Evolutionary conservation across 768 basidiomycete genomes (phyloP).

Genomic region (Hortiboletus flavorubellus): DNA sequence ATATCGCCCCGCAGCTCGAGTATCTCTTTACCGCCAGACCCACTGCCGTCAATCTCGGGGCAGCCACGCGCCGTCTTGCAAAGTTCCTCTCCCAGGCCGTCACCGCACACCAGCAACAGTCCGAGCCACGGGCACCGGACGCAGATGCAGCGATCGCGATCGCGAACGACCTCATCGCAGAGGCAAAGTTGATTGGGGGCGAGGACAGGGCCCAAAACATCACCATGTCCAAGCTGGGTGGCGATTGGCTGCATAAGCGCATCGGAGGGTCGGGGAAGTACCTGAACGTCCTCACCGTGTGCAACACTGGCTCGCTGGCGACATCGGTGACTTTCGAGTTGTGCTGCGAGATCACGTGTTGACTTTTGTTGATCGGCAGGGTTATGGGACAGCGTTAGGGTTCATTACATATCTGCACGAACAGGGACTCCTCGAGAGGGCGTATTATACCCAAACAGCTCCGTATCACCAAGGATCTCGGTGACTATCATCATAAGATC

Average conservation of each 20-base stretch:
- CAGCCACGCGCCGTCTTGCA: conserved; percentile 72
- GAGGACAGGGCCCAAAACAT: conserved; percentile 89
- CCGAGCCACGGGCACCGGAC: conserved; percentile 12
- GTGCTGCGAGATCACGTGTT: conserved; percentile 1
- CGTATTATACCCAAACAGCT: conserved; percentile 91
- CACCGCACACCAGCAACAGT: conserved; percentile 14
- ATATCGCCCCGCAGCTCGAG: conserved; percentile 59
- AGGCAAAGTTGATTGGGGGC: conserved; percentile 70
- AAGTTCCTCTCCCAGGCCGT: conserved; percentile 36
- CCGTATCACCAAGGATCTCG: conserved; percentile 93
- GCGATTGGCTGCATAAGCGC: conserved; percentile 70
- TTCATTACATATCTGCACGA: conserved; percentile 89
- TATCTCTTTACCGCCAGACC: conserved; percentile 87
- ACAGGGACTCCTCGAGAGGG: conserved; percentile 68
- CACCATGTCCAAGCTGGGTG: conserved; percentile 80
- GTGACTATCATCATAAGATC: conserved; percentile 30
- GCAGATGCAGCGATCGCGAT: conserved; percentile 42
- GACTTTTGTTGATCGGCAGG: conserved; percentile 45
- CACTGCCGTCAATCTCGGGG: conserved; percentile 93
- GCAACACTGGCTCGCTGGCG: conserved; percentile 95
- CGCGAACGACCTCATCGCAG: conserved; percentile 60
- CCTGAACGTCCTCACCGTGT: conserved; percentile 87
- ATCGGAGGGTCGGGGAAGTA: conserved; percentile 37
- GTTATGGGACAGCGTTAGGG: conserved; percentile 93
- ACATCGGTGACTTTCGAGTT: conserved; percentile 59